Conservation (phyloP, 2,329 filamentous ascomycete species). For the Fusarium drepaniforme region DNA sequence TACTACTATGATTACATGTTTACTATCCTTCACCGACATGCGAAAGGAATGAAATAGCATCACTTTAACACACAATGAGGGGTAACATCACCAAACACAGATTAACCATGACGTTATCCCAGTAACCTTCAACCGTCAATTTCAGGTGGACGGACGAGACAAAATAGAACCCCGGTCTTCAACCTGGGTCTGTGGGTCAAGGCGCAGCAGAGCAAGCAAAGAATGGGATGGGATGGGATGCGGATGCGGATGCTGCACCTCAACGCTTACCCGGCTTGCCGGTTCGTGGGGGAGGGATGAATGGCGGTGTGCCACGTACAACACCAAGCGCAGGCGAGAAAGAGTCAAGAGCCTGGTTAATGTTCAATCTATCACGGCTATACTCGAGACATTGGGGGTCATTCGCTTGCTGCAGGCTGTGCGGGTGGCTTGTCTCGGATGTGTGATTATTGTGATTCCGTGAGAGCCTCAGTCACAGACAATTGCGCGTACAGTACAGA, state of each 20-base stretch:
- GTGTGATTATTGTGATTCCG: background rate
- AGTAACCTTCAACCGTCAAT: background rate
- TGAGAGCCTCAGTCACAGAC: background rate
- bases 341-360: background rate
- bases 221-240: background rate
- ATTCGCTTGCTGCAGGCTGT: background rate
- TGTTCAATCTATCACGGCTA: background rate
- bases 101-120: background rate
- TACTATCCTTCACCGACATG: background rate
- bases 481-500: background rate
- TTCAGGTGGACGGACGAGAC: background rate
- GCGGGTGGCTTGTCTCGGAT: background rate
- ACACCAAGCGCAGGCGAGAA: background rate
- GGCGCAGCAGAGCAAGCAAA: background rate
- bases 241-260: background rate
- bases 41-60: background rate
- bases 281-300: constrained; percentile 1
- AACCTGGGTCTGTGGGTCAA: background rate
- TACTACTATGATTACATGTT: background rate
- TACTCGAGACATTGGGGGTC: background rate
- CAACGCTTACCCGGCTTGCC: background rate
- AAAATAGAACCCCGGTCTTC: background rate
- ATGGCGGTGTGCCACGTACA: constrained; percentile 1
- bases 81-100: background rate
- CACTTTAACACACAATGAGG: background rate